phyloP scores from a whole-genome alignment of 805 yeast species.

The Tanozyma kutaoensis region DNA sequence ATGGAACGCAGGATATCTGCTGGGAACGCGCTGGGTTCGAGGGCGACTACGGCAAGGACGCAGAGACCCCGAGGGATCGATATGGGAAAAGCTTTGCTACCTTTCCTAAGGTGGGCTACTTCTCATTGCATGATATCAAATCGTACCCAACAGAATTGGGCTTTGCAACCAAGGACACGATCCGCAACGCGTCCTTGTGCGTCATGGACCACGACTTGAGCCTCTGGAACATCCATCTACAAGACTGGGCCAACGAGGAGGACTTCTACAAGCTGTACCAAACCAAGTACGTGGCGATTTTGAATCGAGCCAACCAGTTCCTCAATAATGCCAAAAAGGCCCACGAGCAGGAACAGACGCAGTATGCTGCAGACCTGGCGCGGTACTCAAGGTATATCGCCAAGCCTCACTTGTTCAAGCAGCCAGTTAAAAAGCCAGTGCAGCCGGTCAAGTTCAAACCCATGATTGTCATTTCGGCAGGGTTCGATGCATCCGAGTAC shows the following conservation, averaged over 20 bases:
- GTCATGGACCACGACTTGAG: slow-evolving; percentile 64
- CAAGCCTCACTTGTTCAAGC: slow-evolving; percentile 17
- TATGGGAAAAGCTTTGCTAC: slow-evolving; percentile 31
- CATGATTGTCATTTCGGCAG: slow-evolving; percentile 67
- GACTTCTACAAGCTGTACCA: slow-evolving; percentile 55
- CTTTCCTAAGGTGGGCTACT: slow-evolving; percentile 63
- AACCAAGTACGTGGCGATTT: slow-evolving; percentile 43
- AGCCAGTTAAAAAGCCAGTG: slow-evolving; percentile 13
- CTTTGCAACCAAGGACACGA: slow-evolving; percentile 56
- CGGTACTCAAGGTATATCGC: slow-evolving; percentile 17
- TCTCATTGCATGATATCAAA: slow-evolving; percentile 74
- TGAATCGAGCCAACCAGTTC: slow-evolving; percentile 56
- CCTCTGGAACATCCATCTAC: slow-evolving; percentile 76
- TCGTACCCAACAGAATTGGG: slow-evolving; percentile 79
- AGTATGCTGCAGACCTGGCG: slow-evolving; percentile 11
- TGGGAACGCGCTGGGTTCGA: slow-evolving; percentile 62
- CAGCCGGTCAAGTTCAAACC: slow-evolving; percentile 29
- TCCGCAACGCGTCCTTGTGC: slow-evolving; percentile 70
- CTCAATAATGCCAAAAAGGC: slow-evolving; percentile 34
- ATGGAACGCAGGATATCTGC: slow-evolving; percentile 77
- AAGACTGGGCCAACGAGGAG: slow-evolving; percentile 46
- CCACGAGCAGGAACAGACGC: slow-evolving; percentile 21
- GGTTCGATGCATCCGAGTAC: slow-evolving; percentile 78
- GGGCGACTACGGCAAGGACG: slow-evolving; percentile 32
- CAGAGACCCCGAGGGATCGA: slow-evolving; percentile 23